Conservation (phyloP, 2,329 filamentous ascomycete genomes). For the Sclerotinia subarctica region DNA sequence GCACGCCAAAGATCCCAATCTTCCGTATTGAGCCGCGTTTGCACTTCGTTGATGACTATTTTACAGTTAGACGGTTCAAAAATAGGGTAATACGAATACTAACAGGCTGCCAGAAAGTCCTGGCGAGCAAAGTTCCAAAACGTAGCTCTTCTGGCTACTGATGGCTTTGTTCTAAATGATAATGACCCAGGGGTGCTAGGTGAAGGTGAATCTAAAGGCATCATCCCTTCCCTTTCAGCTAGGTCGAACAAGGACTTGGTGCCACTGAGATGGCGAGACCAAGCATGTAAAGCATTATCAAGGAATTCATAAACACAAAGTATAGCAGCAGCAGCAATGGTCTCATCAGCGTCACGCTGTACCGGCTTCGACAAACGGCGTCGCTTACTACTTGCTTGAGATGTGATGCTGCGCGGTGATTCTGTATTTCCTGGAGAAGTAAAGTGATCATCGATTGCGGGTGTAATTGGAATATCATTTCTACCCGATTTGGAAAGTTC, state of each 20-base stretch:
- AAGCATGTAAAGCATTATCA: conserved; percentile 61
- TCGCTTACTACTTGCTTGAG: conserved; percentile 38
- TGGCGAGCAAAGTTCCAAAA: conserved; percentile 68
- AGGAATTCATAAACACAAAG: conserved; percentile 66
- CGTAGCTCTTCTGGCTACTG: conserved; percentile 54
- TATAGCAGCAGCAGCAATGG: conserved; percentile 63
- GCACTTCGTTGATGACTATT: conserved; percentile 55
- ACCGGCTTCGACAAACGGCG: conserved; percentile 44
- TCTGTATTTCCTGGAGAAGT: conserved; percentile 30
- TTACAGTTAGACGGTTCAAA: not conserved
- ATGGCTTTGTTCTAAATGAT: conserved; percentile 41
- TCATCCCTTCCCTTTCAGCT: conserved; percentile 48
- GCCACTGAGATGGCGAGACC: conserved; percentile 62
- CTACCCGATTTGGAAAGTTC: conserved; percentile 37
- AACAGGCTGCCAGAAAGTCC: conserved; percentile 61
- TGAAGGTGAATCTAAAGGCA: conserved; percentile 43
- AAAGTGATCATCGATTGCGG: conserved; percentile 37
- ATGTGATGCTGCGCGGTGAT: conserved; percentile 31
- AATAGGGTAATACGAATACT: conserved; percentile 30
- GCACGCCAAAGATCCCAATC: conserved; percentile 63
- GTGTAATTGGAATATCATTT: conserved; percentile 31
- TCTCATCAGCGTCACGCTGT: conserved; percentile 51
- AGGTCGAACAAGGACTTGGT: conserved; percentile 60
- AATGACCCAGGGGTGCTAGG: conserved; percentile 40
- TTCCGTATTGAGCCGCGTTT: conserved; percentile 58